These are phyloP conservation scores for Xanthoconium stramineum DNA, from an alignment of 768 basidiomycete species.

Conservation along the genomic window DNA sequence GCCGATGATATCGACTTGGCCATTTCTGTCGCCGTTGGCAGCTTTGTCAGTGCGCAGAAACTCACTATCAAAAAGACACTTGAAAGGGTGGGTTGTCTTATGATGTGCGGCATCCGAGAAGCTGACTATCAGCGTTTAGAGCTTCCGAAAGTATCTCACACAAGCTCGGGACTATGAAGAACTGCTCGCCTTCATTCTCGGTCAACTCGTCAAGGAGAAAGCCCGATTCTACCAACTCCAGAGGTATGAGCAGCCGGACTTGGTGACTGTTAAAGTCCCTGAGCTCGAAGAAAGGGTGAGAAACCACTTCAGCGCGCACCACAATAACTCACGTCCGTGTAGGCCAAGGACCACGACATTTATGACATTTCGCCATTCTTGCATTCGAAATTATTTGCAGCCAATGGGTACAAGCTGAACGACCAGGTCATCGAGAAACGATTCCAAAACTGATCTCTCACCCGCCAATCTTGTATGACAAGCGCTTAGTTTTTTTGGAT, in stretches of 20 bases:
- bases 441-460: constrained; percentile 43
- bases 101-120: neutral
- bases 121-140: constrained; percentile 43
- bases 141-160: constrained; percentile 96
- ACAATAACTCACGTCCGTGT: constrained; percentile 11
- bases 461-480: constrained; percentile 1
- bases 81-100: constrained; percentile 60
- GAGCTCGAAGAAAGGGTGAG: constrained; percentile 87
- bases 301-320: constrained; percentile 3
- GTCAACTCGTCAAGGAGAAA: constrained; percentile 89
- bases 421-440: constrained; percentile 69
- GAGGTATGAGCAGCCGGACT: constrained; percentile 71
- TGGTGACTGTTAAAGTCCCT: constrained; percentile 68
- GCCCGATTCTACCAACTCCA: constrained; percentile 81
- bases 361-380: constrained; percentile 88
- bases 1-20: constrained; percentile 96
- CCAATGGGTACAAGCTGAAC: constrained; percentile 84
- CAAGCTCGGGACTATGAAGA: constrained; percentile 97
- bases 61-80: constrained; percentile 98
- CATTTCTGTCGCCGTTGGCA: constrained; percentile 91
- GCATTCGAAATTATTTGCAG: constrained; percentile 73
- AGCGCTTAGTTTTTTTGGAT: constrained; percentile 12
- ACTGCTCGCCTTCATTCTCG: constrained; percentile 89
- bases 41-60: constrained; percentile 96
- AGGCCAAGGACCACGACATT: constrained; percentile 98